A percentile compares a stretch with the other conserved stretches of the same genome.
These are phyloP conservation scores for Apiotrichum mycotoxinovorans DNA, from an alignment of 1,284 basidiomycete species.

Conservation along the genomic window DNA sequence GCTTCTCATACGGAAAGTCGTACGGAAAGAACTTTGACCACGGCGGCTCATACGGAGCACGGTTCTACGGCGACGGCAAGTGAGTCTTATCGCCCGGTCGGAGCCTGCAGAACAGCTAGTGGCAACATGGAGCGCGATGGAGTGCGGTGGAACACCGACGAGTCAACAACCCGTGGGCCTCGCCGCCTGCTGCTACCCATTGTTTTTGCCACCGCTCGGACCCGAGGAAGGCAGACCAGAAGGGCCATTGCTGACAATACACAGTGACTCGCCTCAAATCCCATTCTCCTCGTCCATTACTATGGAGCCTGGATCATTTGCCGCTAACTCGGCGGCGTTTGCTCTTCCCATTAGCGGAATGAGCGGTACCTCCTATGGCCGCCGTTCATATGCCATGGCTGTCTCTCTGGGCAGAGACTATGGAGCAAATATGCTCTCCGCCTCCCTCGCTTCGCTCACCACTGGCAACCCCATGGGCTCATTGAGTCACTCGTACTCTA, in stretches of 20 bases:
- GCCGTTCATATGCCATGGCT: conserved; percentile 44
- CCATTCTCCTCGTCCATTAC: conserved; percentile 40
- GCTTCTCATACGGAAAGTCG: conserved; percentile 36
- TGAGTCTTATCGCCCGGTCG: conserved; percentile 34
- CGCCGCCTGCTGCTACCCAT: neutral
- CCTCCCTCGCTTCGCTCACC: conserved; percentile 43
- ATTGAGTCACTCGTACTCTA: conserved; percentile 34
- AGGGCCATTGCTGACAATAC: conserved; percentile 4
- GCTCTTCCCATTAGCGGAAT: conserved; percentile 21
- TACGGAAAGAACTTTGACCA: conserved; percentile 27
- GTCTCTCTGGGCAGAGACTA: conserved; percentile 24
- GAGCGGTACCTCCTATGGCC: conserved; percentile 21
- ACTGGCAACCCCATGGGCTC: conserved; percentile 22
- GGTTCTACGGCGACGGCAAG: conserved; percentile 42
- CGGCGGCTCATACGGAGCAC: conserved; percentile 37
- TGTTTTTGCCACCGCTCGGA: conserved; percentile 1
- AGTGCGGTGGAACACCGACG: neutral
- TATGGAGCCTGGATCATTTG: conserved; percentile 43
- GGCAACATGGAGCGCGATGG: too few relatives aligned
- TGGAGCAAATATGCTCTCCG: conserved; percentile 27
- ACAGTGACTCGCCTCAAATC: conserved; percentile 37
- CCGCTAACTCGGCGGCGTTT: conserved; percentile 34
- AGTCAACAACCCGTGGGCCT: neutral
- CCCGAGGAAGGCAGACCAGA: neutral
- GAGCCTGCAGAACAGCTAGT: neutral